These are phyloP conservation scores for Symbiodinium natans DNA, from an alignment of 73 alveolate genomes.

Conservation along the genomic window DNA sequence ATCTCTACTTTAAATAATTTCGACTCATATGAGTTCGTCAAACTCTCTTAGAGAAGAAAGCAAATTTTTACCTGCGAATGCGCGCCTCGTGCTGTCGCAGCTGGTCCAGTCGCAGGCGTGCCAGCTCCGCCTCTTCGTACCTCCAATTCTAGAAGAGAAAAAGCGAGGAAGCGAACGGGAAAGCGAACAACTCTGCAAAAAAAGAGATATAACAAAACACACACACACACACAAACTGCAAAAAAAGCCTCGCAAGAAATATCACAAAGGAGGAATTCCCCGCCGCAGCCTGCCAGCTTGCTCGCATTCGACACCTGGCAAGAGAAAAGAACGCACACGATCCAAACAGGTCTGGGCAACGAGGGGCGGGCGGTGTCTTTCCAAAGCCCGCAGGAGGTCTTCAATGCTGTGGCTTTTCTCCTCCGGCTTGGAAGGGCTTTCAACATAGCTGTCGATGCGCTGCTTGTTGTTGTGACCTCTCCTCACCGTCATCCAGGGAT, in stretches of 20 bases:
- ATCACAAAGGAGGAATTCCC: background rate
- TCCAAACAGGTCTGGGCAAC: background rate
- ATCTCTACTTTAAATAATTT: no score
- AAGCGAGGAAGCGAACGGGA: background rate
- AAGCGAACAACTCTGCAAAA: background rate
- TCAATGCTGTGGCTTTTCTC: constrained; percentile 80
- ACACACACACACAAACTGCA: background rate
- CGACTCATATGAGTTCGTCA: no score
- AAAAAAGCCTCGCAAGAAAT: background rate
- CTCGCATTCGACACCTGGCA: constrained; percentile 48
- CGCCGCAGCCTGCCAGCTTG: constrained; percentile 51
- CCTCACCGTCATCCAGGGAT: background rate
- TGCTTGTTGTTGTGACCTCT: background rate
- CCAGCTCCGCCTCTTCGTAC: constrained; percentile 91
- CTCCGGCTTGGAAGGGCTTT: background rate
- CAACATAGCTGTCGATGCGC: no score
- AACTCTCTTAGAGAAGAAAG: no score
- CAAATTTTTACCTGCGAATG: background rate
- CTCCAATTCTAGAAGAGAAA: background rate
- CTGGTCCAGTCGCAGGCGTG: constrained; percentile 74
- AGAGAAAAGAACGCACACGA: background rate
- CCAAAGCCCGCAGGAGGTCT: constrained; percentile 67
- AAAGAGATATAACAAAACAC: no score
- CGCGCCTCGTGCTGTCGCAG: constrained; percentile 79
- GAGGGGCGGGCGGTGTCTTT: background rate